These are phyloP conservation scores for Urostyla sp. DNA, from an alignment of 73 alveolate species.

Conservation along the genomic window DNA sequence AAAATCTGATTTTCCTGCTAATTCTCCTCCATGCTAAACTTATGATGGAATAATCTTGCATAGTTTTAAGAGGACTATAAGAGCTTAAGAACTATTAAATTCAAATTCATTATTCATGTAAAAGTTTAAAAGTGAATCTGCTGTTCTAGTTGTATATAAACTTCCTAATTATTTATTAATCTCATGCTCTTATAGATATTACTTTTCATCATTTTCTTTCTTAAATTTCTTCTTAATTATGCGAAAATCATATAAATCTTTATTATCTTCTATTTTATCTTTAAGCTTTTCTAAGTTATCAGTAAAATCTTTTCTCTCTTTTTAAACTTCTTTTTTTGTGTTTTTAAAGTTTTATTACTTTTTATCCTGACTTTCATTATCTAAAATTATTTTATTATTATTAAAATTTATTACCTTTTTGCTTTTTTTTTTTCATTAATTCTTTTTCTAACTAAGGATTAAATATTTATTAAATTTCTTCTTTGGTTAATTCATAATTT, in stretches of 20 bases:
- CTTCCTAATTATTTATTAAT: neutral
- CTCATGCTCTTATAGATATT: neutral
- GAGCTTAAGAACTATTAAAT: neutral
- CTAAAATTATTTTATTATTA: no score
- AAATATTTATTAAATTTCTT: neutral
- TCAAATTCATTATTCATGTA: neutral
- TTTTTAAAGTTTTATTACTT: neutral
- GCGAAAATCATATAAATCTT: neutral
- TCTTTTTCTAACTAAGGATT: neutral
- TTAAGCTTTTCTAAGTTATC: neutral
- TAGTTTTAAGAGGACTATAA: neutral
- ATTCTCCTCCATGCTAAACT: conserved; percentile 10
- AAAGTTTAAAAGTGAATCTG: neutral
- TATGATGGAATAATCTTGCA: neutral
- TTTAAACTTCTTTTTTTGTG: neutral
- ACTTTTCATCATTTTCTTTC: neutral
- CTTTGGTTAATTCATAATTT: conserved; percentile 10
- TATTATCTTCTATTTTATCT: neutral
- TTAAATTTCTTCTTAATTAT: neutral
- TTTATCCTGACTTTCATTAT: neutral
- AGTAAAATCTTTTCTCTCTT: neutral
- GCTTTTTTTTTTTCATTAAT: neutral
- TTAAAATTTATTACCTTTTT: no score
- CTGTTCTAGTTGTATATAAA: neutral
- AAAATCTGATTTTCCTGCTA: neutral